phyloP scores from a whole-genome alignment of 2,329 filamentous ascomycete species.

The Emydomyces testavorans region DNA sequence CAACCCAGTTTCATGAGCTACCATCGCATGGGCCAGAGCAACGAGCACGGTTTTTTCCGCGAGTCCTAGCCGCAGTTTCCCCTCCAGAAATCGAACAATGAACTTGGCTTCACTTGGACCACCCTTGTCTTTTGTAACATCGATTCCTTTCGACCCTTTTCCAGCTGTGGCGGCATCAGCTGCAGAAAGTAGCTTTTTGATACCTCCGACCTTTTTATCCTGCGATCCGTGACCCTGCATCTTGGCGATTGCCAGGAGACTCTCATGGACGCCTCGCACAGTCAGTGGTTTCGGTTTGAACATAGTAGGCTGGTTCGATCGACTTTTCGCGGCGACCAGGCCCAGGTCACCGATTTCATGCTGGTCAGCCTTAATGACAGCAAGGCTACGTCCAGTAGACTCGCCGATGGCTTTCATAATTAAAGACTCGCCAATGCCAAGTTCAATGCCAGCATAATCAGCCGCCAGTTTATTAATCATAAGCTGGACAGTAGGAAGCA shows the following conservation, averaged over 20 bases:
- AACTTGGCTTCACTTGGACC: slow-evolving; percentile 92
- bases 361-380: slow-evolving; percentile 88
- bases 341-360: slow-evolving; percentile 94
- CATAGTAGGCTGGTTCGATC: slow-evolving; percentile 93
- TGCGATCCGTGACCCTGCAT: slow-evolving; percentile 78
- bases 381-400: slow-evolving; percentile 74
- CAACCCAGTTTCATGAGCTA: slow-evolving; percentile 65
- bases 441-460: slow-evolving; percentile 89
- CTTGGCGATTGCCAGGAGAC: slow-evolving; percentile 78
- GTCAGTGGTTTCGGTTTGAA: slow-evolving; percentile 93
- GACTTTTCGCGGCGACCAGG: slow-evolving; percentile 86
- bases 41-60: slow-evolving; percentile 89
- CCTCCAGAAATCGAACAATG: slow-evolving; percentile 83
- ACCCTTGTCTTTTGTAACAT: slow-evolving; percentile 85
- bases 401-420: slow-evolving; percentile 99
- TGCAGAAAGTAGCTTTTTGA: slow-evolving; percentile 91
- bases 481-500: slow-evolving; percentile 76
- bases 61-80: slow-evolving; percentile 80
- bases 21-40: slow-evolving; percentile 76
- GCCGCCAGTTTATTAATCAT: slow-evolving; percentile 98
- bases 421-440: slow-evolving; percentile 94
- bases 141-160: slow-evolving; percentile 54
- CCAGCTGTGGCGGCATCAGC: slow-evolving; percentile 63
- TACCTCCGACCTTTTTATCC: slow-evolving; percentile 78
- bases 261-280: slow-evolving; percentile 73